These are phyloP conservation scores for Pleurotus pulmonarius DNA, from an alignment of 768 basidiomycete species.

Conservation along the genomic window DNA sequence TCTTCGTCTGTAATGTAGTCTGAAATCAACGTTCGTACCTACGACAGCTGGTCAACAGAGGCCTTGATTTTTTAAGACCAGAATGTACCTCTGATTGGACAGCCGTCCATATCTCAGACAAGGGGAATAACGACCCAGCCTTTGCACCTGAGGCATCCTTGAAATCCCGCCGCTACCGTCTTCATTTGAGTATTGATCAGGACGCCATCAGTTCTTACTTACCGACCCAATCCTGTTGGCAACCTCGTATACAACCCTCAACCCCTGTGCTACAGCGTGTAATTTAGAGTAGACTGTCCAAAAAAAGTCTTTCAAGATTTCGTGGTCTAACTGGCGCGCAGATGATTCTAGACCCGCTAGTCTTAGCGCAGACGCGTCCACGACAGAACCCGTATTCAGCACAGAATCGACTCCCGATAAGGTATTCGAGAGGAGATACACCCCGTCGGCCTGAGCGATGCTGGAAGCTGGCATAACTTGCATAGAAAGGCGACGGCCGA, in stretches of 20 bases:
- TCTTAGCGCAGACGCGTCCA: slow-evolving; percentile 55
- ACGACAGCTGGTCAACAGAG: background rate
- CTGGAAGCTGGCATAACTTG: slow-evolving; percentile 29
- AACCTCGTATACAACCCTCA: slow-evolving; percentile 88
- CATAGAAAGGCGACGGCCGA: slow-evolving; percentile 47
- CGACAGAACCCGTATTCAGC: slow-evolving; percentile 22
- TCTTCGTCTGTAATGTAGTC: slow-evolving; percentile 95
- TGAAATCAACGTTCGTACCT: slow-evolving; percentile 82
- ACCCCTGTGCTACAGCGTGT: slow-evolving; percentile 88
- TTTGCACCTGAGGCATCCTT: slow-evolving; percentile 81
- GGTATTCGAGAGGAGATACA: slow-evolving; percentile 43
- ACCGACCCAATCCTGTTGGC: slow-evolving; percentile 89
- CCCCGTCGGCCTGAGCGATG: slow-evolving; percentile 43
- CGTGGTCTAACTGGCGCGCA: slow-evolving; percentile 72
- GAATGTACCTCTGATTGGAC: slow-evolving; percentile 82
- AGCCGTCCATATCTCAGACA: slow-evolving; percentile 84
- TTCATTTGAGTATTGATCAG: background rate
- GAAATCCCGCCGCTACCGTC: slow-evolving; percentile 80
- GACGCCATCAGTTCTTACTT: slow-evolving; percentile 28
- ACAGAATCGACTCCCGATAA: slow-evolving; percentile 17
- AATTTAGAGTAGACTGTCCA: slow-evolving; percentile 97
- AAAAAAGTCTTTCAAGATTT: slow-evolving; percentile 86
- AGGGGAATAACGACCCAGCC: slow-evolving; percentile 71
- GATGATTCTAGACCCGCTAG: slow-evolving; percentile 73
- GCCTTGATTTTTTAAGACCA: no score